Evolutionary conservation across 371 early-diverging fungal genomes (phyloP).

Genomic region (Smittium culicis): DNA sequence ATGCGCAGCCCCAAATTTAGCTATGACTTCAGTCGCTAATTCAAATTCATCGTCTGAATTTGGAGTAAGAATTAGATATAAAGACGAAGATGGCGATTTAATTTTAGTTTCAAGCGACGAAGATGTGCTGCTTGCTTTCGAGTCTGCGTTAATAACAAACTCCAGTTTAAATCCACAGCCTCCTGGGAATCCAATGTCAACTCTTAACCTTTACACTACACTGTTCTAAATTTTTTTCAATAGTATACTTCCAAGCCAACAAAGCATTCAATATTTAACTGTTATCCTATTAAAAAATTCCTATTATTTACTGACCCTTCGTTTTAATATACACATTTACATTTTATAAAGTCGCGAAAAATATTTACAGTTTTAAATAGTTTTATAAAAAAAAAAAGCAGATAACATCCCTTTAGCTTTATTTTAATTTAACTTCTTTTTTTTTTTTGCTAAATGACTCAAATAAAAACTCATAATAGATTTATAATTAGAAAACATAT

Average conservation of each 20-base stretch:
- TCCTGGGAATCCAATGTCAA: background rate
- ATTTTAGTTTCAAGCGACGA: constrained; percentile 77
- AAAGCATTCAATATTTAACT: background rate
- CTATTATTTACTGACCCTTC: background rate
- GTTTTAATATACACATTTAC: background rate
- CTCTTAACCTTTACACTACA: background rate
- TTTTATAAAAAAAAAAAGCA: too few relatives aligned
- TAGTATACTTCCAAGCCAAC: background rate
- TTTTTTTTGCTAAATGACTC: too few relatives aligned
- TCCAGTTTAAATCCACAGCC: background rate
- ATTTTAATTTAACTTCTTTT: too few relatives aligned
- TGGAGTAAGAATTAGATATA: constrained; percentile 67
- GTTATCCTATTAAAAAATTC: background rate
- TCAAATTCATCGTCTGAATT: constrained; percentile 23
- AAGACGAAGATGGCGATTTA: constrained; percentile 83
- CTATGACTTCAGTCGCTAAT: constrained; percentile 19
- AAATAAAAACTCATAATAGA: too few relatives aligned
- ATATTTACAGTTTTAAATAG: too few relatives aligned
- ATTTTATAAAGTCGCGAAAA: background rate
- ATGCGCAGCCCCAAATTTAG: constrained; percentile 41
- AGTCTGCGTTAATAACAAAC: constrained; percentile 32
- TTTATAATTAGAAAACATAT: too few relatives aligned
- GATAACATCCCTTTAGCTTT: too few relatives aligned
- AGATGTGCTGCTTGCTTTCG: constrained; percentile 85
- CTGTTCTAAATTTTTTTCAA: background rate